phyloP scores from a whole-genome alignment of 768 basidiomycete species.

The Boletus fagicola region DNA sequence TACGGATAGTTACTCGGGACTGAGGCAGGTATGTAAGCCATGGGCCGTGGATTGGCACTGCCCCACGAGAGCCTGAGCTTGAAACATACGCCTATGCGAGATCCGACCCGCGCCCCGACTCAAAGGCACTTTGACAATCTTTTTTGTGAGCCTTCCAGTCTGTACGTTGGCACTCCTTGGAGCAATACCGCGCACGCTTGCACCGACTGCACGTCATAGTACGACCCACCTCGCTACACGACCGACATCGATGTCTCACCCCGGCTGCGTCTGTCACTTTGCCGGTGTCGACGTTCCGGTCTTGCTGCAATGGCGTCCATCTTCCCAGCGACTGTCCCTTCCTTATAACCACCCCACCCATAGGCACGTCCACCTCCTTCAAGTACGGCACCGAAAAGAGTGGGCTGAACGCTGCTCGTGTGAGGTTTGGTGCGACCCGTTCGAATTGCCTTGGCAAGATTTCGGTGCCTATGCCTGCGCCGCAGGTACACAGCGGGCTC shows the following conservation, averaged over 20 bases:
- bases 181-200: conserved; percentile 41
- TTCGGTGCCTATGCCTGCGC: conserved; percentile 14
- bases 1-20: neutral
- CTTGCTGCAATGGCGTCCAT: neutral
- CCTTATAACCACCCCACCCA: neutral
- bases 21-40: neutral
- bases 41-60: neutral
- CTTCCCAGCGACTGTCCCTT: neutral
- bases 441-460: conserved; percentile 34
- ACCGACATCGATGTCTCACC: neutral
- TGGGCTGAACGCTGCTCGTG: conserved; percentile 52
- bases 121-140: neutral
- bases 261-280: neutral
- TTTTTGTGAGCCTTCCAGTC: conserved; percentile 16
- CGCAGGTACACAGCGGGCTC: conserved; percentile 15
- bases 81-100: neutral
- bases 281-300: neutral
- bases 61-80: neutral
- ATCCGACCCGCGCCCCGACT: neutral
- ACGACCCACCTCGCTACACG: conserved; percentile 4
- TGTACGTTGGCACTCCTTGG: conserved; percentile 38
- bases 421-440: conserved; percentile 40
- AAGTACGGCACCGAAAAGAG: conserved; percentile 52
- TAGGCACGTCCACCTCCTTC: conserved; percentile 26
- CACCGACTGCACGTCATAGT: conserved; percentile 37